Evolutionary conservation across 169 alveolate species (phyloP).

Genomic region (Ichthyophthirius multifiliis): DNA sequence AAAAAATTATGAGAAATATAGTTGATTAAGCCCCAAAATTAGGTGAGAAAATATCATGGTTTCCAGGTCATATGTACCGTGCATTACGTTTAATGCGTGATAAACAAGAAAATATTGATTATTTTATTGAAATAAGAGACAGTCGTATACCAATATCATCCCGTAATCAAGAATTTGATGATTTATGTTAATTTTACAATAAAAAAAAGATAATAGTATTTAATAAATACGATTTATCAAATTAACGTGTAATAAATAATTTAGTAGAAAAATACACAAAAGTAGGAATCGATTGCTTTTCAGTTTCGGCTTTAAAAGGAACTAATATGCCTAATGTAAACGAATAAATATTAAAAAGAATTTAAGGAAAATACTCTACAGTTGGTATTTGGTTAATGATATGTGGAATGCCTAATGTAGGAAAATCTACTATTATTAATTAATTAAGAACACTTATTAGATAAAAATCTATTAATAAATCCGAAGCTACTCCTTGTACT

Average conservation of each 20-base stretch:
- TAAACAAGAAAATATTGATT: constrained; percentile 46
- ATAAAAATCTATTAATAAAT: constrained; percentile 59
- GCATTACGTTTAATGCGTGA: constrained; percentile 51
- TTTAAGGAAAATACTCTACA: constrained; percentile 67
- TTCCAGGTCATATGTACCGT: constrained; percentile 82
- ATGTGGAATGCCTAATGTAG: constrained; percentile 90
- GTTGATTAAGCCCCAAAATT: neutral
- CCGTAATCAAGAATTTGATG: constrained; percentile 42
- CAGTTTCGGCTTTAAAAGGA: constrained; percentile 57
- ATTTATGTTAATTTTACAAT: constrained; percentile 16
- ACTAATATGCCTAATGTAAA: constrained; percentile 50
- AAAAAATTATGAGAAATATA: constrained; percentile 4
- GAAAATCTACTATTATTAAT: constrained; percentile 85
- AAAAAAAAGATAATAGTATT: constrained; percentile 57
- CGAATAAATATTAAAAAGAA: constrained; percentile 24
- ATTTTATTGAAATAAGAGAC: constrained; percentile 76
- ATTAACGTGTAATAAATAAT: constrained; percentile 42
- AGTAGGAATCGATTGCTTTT: constrained; percentile 28
- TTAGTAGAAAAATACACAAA: constrained; percentile 37
- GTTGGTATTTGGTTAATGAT: constrained; percentile 83
- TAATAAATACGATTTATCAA: constrained; percentile 70
- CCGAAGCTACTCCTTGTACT: constrained; percentile 77
- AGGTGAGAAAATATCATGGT: constrained; percentile 60
- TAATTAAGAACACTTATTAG: constrained; percentile 57
- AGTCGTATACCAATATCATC: constrained; percentile 63